These are phyloP conservation scores for Iodosphaeria phyllophila DNA, from an alignment of 2,329 filamentous ascomycete species.

Conservation along the genomic window DNA sequence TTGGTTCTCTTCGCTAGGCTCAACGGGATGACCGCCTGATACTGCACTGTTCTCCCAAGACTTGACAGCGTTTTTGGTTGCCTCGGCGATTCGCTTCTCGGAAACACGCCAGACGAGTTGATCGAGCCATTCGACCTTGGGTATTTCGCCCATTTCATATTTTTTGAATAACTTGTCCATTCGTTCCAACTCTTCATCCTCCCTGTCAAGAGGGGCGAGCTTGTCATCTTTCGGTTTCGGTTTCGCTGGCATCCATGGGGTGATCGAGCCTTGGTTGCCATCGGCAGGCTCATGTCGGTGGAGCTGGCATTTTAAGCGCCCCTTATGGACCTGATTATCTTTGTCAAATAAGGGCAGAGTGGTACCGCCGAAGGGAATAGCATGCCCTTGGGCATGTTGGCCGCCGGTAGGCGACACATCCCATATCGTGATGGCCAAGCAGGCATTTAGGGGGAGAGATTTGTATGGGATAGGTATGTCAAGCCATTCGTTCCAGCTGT, in stretches of 20 bases:
- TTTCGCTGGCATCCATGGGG: no score
- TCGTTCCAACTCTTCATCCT: constrained; percentile 70
- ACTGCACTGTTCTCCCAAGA: constrained; percentile 30
- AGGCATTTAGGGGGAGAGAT: constrained; percentile 61
- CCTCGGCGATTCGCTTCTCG: constrained; percentile 54
- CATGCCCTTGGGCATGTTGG: constrained; percentile 50
- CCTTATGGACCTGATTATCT: constrained; percentile 80
- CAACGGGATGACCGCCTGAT: no score
- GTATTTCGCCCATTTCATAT: constrained; percentile 94
- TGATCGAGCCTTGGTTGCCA: constrained; percentile 62
- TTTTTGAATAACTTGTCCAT: constrained; percentile 88
- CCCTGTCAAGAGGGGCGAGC: constrained; percentile 39
- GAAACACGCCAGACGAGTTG: constrained; percentile 82
- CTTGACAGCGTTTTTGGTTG: constrained; percentile 44
- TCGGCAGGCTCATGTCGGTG: constrained; percentile 73
- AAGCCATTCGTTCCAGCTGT: constrained; percentile 91
- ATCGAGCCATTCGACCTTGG: constrained; percentile 86
- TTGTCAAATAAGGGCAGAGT: constrained; percentile 83
- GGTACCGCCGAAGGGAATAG: constrained; percentile 84
- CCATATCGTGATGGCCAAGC: constrained; percentile 87
- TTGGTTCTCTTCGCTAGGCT: constrained; percentile 16
- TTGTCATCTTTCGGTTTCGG: constrained; percentile 40
- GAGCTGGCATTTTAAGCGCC: constrained; percentile 76
- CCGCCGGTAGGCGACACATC: constrained; percentile 71
- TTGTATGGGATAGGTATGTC: constrained; percentile 71